Percentiles rank a stretch among this genome's conserved stretches.
Conservation (phyloP, 768 basidiomycete species). For the Collybiopsis confluens region DNA sequence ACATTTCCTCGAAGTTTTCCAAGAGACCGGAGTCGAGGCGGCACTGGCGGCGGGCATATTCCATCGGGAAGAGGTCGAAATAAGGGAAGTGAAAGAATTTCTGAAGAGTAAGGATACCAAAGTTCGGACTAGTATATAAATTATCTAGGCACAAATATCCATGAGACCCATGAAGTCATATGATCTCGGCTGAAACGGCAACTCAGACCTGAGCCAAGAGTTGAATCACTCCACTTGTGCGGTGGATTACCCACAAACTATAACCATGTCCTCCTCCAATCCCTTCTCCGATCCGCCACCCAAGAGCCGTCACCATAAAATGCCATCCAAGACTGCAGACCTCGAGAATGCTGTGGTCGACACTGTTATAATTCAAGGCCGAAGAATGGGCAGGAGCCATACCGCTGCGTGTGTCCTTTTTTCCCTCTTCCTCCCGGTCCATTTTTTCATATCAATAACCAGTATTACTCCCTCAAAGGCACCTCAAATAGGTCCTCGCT, state of each 20-base stretch:
- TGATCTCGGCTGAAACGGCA: not conserved
- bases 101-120: conserved; percentile 46
- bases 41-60: conserved; percentile 97
- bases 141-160: no score
- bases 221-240: no score
- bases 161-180: no score
- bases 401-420: conserved; percentile 43
- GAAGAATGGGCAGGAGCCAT: conserved; percentile 55
- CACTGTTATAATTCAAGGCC: conserved; percentile 53
- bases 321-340: conserved; percentile 18
- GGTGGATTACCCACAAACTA: not conserved
- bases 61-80: conserved; percentile 84
- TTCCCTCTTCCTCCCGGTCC: conserved; percentile 12
- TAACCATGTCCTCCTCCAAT: not conserved
- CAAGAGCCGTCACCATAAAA: conserved; percentile 29
- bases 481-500: conserved; percentile 34
- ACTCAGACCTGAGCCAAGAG: not conserved
- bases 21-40: conserved; percentile 76
- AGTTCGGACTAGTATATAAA: conserved; percentile 29
- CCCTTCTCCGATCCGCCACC: conserved; percentile 13
- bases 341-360: conserved; percentile 65
- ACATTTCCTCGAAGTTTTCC: conserved; percentile 89
- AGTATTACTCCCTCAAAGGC: conserved; percentile 19
- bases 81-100: conserved; percentile 71
- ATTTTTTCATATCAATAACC: conserved; percentile 4